These are phyloP conservation scores for Euphorbia lathyris DNA, from an alignment of 345 rosid species.

Conservation along the genomic window DNA sequence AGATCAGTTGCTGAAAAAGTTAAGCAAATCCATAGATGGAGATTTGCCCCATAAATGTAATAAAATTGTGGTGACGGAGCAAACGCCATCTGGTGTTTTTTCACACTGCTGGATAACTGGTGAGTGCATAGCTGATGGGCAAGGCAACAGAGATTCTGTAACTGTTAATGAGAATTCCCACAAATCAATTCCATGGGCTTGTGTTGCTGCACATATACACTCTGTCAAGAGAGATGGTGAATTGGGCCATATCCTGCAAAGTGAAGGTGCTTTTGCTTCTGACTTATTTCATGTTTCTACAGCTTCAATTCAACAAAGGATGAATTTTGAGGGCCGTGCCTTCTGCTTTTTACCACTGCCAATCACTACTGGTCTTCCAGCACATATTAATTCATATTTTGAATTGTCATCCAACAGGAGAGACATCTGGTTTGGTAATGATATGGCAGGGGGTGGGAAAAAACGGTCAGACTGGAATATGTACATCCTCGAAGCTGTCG, in stretches of 20 bases:
- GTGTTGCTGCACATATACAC: constrained; percentile 81
- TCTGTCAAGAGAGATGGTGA: constrained; percentile 48
- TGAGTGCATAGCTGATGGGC: constrained; percentile 69
- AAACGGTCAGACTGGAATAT: constrained; percentile 93
- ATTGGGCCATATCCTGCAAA: constrained; percentile 24
- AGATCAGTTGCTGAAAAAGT: constrained; percentile 63
- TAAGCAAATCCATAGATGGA: constrained; percentile 54
- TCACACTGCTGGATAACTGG: constrained; percentile 89
- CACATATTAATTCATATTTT: constrained; percentile 89
- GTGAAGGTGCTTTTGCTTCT: constrained; percentile 26
- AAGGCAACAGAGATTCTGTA: constrained; percentile 33
- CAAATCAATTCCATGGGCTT: constrained; percentile 88
- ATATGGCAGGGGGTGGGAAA: constrained; percentile 97
- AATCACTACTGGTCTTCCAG: constrained; percentile 82
- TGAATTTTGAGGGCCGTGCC: constrained; percentile 84
- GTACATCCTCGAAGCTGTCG: constrained; percentile 73
- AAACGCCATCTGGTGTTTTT: constrained; percentile 47
- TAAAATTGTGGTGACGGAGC: constrained; percentile 77
- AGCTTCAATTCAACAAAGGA: constrained; percentile 39
- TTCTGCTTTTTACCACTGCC: constrained; percentile 95
- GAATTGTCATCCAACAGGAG: constrained; percentile 94
- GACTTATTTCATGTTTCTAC: constrained; percentile 51
- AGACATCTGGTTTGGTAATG: constrained; percentile 98
- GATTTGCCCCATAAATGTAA: constrained; percentile 66
- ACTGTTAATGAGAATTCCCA: constrained; percentile 45